phyloP scores from a whole-genome alignment of 768 basidiomycete species.

The Mycena maculata region DNA sequence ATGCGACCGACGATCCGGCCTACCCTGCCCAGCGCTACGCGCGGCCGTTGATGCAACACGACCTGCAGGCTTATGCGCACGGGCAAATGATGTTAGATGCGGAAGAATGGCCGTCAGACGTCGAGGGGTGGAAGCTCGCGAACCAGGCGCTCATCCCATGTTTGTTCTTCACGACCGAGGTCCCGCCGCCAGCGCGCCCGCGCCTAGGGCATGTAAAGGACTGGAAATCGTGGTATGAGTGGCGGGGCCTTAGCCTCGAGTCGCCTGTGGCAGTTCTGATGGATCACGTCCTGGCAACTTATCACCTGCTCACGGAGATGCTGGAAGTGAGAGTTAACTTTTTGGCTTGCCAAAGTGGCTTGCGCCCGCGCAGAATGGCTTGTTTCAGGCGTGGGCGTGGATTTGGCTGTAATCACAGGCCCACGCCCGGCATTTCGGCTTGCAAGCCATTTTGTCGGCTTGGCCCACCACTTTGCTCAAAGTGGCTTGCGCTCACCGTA shows the following conservation, averaged over 20 bases:
- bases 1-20: conserved; percentile 18
- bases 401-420: too few species aligned
- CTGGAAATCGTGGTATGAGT: conserved; percentile 58
- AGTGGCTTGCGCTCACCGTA: too few species aligned
- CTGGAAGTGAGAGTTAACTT: too few species aligned
- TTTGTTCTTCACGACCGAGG: conserved; percentile 42
- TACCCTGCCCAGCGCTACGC: not conserved
- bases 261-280: conserved; percentile 55
- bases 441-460: too few species aligned
- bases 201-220: conserved; percentile 45
- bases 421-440: too few species aligned
- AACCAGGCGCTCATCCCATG: conserved; percentile 44
- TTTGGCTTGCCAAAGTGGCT: too few species aligned
- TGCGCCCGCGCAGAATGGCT: too few species aligned
- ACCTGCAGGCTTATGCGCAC: conserved; percentile 43
- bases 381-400: too few species aligned
- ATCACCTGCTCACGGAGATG: conserved; percentile 48
- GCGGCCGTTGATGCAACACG: not conserved
- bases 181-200: conserved; percentile 42
- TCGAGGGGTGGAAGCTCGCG: conserved; percentile 48
- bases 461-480: too few species aligned
- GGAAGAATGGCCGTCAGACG: conserved; percentile 41
- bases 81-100: conserved; percentile 44
- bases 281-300: conserved; percentile 53
- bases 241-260: conserved; percentile 51